Conservation (phyloP, 257 asterid genomes). For the Ajuga chamaepitys region DNA sequence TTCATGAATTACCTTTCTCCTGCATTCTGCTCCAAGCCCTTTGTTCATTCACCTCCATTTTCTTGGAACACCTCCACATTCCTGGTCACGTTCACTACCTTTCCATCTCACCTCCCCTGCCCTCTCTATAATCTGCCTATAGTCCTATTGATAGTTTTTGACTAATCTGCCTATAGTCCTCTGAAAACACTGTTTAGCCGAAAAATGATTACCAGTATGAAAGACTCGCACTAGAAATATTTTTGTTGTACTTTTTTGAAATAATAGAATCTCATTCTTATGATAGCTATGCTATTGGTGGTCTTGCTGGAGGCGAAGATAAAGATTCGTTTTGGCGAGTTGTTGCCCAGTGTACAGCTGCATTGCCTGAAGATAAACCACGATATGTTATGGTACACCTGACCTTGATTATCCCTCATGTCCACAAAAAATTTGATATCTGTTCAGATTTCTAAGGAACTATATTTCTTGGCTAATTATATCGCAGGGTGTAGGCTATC, state of each 20-base stretch:
- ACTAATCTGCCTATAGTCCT: neutral
- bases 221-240: neutral
- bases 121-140: neutral
- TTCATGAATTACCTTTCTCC: neutral
- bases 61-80: neutral
- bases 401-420: neutral
- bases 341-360: slow-evolving; percentile 98
- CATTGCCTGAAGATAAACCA: slow-evolving; percentile 94
- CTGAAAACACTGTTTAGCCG: neutral
- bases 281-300: slow-evolving; percentile 99
- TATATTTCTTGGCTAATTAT: slow-evolving; percentile 12
- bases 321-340: slow-evolving; percentile 99
- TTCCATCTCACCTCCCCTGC: neutral
- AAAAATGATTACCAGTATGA: slow-evolving; percentile 4
- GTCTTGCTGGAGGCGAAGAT: slow-evolving; percentile 99
- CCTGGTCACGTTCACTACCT: no score
- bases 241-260: slow-evolving; percentile 18
- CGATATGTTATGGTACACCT: slow-evolving; percentile 83
- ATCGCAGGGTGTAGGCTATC: slow-evolving; percentile 93
- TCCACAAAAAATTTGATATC: neutral
- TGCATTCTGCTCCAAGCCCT: neutral
- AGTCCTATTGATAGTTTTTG: neutral
- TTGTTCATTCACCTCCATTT: neutral
- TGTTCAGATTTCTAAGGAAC: slow-evolving; percentile 10
- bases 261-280: slow-evolving; percentile 33